These are phyloP conservation scores for Monosporascus ibericus DNA, from an alignment of 2,329 filamentous ascomycete species.

Conservation along the genomic window DNA sequence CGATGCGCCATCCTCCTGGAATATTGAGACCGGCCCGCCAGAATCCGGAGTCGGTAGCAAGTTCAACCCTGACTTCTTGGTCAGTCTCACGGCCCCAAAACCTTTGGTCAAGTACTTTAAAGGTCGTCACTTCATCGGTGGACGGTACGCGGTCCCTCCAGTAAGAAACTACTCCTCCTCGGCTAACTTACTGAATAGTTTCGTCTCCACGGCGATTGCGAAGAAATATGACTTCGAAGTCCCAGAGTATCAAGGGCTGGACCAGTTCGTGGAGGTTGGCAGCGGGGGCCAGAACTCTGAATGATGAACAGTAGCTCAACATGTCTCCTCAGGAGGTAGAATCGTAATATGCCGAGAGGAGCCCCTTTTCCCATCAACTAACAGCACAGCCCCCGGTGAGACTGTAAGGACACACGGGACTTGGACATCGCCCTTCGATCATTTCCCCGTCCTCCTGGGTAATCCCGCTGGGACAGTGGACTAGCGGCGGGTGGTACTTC, in stretches of 20 bases:
- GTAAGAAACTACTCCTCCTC: not conserved
- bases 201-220: conserved; percentile 70
- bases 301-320: not conserved
- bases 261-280: conserved; percentile 79
- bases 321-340: not conserved
- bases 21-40: conserved; percentile 82
- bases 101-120: conserved; percentile 77
- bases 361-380: conserved; percentile 34
- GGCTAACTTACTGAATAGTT: conserved; percentile 43
- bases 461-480: conserved; percentile 41
- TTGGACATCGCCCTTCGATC: conserved; percentile 50
- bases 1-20: conserved; percentile 91
- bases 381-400: conserved; percentile 48
- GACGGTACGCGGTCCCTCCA: conserved; percentile 50
- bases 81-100: conserved; percentile 91
- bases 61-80: conserved; percentile 74
- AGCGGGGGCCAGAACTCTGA: conserved; percentile 46
- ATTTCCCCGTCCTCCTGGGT: conserved; percentile 35
- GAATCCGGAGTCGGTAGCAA: conserved; percentile 67
- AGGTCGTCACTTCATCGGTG: conserved; percentile 88
- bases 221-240: conserved; percentile 82
- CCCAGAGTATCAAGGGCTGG: conserved; percentile 75
- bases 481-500: conserved; percentile 41
- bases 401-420: conserved; percentile 53
- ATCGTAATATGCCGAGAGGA: not conserved